These are phyloP conservation scores for Melanomma pulvis-pyrius DNA, from an alignment of 495 filamentous ascomycete species.

Conservation along the genomic window DNA sequence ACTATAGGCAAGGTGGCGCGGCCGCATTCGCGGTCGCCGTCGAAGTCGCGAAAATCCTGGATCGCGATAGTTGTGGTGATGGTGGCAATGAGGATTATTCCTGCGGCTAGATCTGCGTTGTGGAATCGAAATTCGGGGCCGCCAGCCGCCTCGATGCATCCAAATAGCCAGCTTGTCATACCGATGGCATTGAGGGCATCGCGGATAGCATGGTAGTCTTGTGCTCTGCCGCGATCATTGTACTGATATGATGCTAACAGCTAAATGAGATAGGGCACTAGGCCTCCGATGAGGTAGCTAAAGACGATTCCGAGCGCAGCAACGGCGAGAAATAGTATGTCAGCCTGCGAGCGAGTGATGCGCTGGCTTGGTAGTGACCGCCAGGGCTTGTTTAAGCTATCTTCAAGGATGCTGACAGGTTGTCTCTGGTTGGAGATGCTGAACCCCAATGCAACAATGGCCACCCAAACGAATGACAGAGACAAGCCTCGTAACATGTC, in stretches of 20 bases:
- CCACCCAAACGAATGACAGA: not conserved
- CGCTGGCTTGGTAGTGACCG: not conserved
- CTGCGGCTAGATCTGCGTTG: not conserved
- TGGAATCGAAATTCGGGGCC: not conserved
- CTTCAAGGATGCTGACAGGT: slow-evolving; percentile 1
- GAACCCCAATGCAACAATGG: not conserved
- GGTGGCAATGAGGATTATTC: not conserved
- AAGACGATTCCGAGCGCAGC: not conserved
- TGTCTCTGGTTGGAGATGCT: slow-evolving; percentile 2
- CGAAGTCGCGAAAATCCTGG: slow-evolving; percentile 4
- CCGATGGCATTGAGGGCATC: slow-evolving; percentile 1
- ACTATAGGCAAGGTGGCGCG: not conserved
- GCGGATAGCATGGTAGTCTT: not conserved
- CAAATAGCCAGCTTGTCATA: slow-evolving; percentile 1
- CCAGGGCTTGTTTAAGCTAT: slow-evolving; percentile 5
- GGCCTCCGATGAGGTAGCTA: not conserved
- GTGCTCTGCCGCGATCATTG: not conserved
- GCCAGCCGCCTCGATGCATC: not conserved
- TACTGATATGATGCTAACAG: not conserved
- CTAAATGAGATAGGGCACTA: not conserved
- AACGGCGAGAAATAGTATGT: not conserved
- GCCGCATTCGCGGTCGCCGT: not conserved
- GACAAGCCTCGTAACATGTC: not conserved
- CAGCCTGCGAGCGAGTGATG: not conserved
- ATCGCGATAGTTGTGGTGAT: slow-evolving; percentile 7